Conservation (phyloP, 768 basidiomycete species). For the Terana coerulea region DNA sequence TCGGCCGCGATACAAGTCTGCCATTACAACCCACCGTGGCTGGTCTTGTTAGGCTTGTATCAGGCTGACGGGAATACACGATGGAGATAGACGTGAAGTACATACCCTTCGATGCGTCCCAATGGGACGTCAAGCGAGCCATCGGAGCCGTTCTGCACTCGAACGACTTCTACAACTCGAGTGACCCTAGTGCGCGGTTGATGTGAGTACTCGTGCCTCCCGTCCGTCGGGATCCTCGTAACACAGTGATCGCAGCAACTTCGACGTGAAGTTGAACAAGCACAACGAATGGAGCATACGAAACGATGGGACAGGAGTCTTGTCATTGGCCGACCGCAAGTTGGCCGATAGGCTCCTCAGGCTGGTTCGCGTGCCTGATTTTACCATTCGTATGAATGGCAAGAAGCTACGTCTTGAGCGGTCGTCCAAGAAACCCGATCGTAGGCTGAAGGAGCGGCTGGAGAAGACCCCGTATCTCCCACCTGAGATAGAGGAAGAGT, state of each 20-base stretch:
- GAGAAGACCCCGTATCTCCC: conserved; percentile 30
- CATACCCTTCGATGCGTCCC: conserved; percentile 36
- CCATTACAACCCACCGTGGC: conserved; percentile 8
- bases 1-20: conserved; percentile 18
- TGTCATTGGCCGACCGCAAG: conserved; percentile 25
- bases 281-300: conserved; percentile 40
- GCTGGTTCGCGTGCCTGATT: conserved; percentile 33
- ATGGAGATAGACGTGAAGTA: conserved; percentile 39
- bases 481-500: conserved; percentile 26
- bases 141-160: conserved; percentile 58
- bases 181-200: conserved; percentile 24
- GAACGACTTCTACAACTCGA: conserved; percentile 40
- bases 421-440: conserved; percentile 3
- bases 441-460: conserved; percentile 15
- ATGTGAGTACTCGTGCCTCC: conserved; percentile 13
- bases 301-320: conserved; percentile 50
- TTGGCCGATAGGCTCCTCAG: conserved; percentile 45
- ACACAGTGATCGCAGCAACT: conserved; percentile 45
- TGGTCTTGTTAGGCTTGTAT: conserved; percentile 12
- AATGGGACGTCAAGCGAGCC: conserved; percentile 53
- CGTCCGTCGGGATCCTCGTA: neutral
- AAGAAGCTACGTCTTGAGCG: conserved; percentile 18
- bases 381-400: conserved; percentile 22
- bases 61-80: conserved; percentile 1
- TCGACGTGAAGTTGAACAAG: conserved; percentile 50